A percentile compares a stretch with the other conserved stretches of the same genome.
Conservation (phyloP, 2,329 filamentous ascomycete genomes). For the Fusarium hostae region DNA sequence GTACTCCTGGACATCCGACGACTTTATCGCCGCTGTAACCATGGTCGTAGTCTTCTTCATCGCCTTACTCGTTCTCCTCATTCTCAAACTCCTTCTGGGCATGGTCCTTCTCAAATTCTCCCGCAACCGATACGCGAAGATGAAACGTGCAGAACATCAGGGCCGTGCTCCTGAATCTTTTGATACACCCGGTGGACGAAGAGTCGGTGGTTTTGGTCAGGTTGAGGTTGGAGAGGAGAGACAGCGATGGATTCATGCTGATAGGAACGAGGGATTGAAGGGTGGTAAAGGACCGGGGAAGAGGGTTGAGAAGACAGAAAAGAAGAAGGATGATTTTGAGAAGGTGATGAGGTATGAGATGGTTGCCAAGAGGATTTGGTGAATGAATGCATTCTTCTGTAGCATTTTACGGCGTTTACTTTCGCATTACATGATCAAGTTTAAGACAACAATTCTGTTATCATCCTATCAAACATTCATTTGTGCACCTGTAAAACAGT, state of each 20-base stretch:
- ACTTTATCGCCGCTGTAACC: constrained; percentile 79
- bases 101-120: constrained; percentile 87
- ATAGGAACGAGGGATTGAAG: constrained; percentile 78
- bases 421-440: neutral
- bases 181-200: constrained; percentile 73
- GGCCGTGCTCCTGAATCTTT: constrained; percentile 62
- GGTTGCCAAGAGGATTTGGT: constrained; percentile 98
- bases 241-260: constrained; percentile 84
- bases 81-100: constrained; percentile 85
- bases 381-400: constrained; percentile 51
- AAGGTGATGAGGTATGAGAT: constrained; percentile 87
- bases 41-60: constrained; percentile 89
- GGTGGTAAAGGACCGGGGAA: constrained; percentile 65
- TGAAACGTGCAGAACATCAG: constrained; percentile 76
- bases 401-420: constrained; percentile 22
- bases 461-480: neutral
- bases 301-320: constrained; percentile 59
- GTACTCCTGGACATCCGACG: constrained; percentile 73
- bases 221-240: constrained; percentile 92
- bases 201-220: constrained; percentile 83
- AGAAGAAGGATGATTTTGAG: constrained; percentile 67
- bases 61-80: constrained; percentile 84
- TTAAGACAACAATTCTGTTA: neutral
- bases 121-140: constrained; percentile 79
- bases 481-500: neutral